Evolutionary conservation across 2,329 filamentous ascomycete species (phyloP).

Genomic region (Sclerotinia nivalis): DNA sequence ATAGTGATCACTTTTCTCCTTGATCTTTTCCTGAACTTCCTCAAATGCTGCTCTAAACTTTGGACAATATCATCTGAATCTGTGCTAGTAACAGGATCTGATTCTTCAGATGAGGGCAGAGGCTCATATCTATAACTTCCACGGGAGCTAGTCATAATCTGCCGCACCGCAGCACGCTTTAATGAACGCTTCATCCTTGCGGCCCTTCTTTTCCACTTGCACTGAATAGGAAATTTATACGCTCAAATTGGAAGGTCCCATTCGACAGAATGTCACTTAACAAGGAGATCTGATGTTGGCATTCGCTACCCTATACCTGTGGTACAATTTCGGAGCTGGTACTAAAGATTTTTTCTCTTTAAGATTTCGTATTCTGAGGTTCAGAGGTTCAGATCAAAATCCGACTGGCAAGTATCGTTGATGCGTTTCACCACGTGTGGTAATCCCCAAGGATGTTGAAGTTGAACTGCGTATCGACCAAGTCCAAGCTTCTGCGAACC

Average conservation of each 20-base stretch:
- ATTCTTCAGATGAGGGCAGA: slow-evolving; percentile 22
- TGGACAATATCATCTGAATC: slow-evolving; percentile 23
- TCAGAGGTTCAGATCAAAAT: background rate
- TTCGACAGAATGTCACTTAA: background rate
- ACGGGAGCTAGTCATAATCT: background rate
- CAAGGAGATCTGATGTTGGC: background rate
- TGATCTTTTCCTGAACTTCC: slow-evolving; percentile 29
- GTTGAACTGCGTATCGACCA: background rate
- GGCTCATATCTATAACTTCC: slow-evolving; percentile 33
- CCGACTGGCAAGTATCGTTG: slow-evolving; percentile 11
- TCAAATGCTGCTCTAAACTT: slow-evolving; percentile 30
- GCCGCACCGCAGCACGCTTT: slow-evolving; percentile 12
- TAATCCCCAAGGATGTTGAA: background rate
- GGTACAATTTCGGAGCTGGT: background rate
- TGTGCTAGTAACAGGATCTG: slow-evolving; percentile 22
- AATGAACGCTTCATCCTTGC: slow-evolving; percentile 28
- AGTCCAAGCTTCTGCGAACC: background rate
- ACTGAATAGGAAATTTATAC: background rate
- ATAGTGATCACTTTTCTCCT: slow-evolving; percentile 28
- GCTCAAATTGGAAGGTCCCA: background rate
- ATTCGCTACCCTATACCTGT: background rate
- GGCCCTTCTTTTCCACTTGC: background rate
- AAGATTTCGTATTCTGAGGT: background rate
- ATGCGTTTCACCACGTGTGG: slow-evolving; percentile 16
- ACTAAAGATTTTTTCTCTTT: background rate